Evolutionary conservation across 768 basidiomycete species (phyloP).

Genomic region (Pisolithus tinctorius): DNA sequence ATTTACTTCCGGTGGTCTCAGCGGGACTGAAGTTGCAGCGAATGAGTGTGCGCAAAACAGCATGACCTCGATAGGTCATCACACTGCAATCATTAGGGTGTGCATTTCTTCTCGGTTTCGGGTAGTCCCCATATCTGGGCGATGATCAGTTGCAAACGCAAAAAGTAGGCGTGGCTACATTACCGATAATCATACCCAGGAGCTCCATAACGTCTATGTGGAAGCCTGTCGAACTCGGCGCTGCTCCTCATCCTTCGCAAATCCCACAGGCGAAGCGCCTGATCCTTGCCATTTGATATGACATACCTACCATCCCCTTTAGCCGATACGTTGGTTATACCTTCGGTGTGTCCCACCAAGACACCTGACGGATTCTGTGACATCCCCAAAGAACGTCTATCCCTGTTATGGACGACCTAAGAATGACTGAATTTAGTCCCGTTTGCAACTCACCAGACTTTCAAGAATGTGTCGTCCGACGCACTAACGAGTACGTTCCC

Average conservation of each 20-base stretch:
- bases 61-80: conserved; percentile 92
- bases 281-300: conserved; percentile 97
- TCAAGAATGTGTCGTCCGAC: conserved; percentile 90
- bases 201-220: conserved; percentile 47
- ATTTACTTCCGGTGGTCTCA: conserved; percentile 87
- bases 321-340: conserved; percentile 89
- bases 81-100: conserved; percentile 91
- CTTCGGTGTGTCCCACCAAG: conserved; percentile 92
- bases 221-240: conserved; percentile 54
- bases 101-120: conserved; percentile 49
- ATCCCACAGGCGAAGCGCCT: conserved; percentile 88
- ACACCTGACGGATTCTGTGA: conserved; percentile 81
- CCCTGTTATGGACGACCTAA: conserved; percentile 29
- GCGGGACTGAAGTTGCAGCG: conserved; percentile 93
- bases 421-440: too few species aligned
- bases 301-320: conserved; percentile 96
- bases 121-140: conserved; percentile 57
- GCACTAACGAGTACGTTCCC: conserved; percentile 94
- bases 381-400: conserved; percentile 41
- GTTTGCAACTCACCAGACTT: conserved; percentile 70
- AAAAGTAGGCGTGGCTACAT: conserved; percentile 10
- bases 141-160: conserved; percentile 2
- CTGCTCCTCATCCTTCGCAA: conserved; percentile 85
- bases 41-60: conserved; percentile 86
- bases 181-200: conserved; percentile 77